Evolutionary conservation across 2,329 filamentous ascomycete genomes (phyloP).

Genomic region (Bipolaris zeicola): DNA sequence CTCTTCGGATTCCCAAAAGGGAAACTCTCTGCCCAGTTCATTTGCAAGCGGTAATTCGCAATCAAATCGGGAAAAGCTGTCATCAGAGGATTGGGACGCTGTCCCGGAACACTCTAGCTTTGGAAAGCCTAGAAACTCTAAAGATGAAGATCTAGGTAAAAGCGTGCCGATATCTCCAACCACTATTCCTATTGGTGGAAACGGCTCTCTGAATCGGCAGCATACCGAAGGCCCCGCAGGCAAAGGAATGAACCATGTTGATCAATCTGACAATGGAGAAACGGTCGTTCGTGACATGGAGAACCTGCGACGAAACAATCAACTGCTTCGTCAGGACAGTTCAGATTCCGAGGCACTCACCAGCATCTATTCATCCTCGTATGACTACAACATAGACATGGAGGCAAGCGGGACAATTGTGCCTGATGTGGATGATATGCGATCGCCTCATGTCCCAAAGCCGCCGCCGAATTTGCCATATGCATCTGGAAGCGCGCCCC

Average conservation of each 20-base stretch:
- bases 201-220: constrained; percentile 6
- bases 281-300: constrained; percentile 47
- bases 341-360: constrained; percentile 48
- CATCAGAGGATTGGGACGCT: constrained; percentile 37
- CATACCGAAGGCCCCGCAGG: constrained; percentile 20
- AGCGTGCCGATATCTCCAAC: constrained; percentile 36
- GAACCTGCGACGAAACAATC: constrained; percentile 48
- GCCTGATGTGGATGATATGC: constrained; percentile 40
- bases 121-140: constrained; percentile 27
- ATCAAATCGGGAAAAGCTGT: constrained; percentile 30
- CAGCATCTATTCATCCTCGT: constrained; percentile 37
- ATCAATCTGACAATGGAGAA: constrained; percentile 35
- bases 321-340: constrained; percentile 48
- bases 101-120: constrained; percentile 40
- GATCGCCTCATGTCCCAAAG: constrained; percentile 32
- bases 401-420: constrained; percentile 52
- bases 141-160: constrained; percentile 24
- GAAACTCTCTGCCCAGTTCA: constrained; percentile 59
- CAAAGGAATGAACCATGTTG: constrained; percentile 17
- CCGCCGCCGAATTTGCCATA: constrained; percentile 21
- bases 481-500: constrained; percentile 32
- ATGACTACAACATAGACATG: constrained; percentile 43
- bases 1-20: constrained; percentile 62
- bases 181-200: constrained; percentile 30
- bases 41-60: constrained; percentile 49